Evolutionary conservation across 2,329 filamentous ascomycete genomes (phyloP).

Genomic region (Dothideomycetes sp.): DNA sequence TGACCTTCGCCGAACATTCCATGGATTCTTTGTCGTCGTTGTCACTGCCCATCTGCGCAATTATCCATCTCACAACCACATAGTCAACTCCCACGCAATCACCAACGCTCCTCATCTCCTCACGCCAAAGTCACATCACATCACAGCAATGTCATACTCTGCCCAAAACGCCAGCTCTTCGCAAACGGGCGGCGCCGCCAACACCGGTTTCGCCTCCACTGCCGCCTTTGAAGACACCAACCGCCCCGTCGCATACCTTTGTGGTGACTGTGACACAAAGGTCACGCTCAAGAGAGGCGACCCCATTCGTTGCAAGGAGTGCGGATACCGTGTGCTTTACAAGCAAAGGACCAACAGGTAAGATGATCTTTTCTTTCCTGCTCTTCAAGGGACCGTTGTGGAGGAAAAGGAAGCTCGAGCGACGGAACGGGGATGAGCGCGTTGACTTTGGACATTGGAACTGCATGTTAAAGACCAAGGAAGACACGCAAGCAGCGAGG

Average conservation of each 20-base stretch:
- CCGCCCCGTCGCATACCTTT: constrained; percentile 42
- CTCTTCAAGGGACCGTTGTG: constrained; percentile 1
- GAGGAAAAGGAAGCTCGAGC: neutral
- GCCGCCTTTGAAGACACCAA: constrained; percentile 41
- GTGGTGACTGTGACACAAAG: constrained; percentile 74
- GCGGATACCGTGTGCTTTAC: constrained; percentile 89
- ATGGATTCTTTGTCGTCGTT: neutral
- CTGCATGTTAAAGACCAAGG: neutral
- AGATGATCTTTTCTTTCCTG: constrained; percentile 23
- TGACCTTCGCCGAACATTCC: too few species aligned
- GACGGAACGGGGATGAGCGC: too few species aligned
- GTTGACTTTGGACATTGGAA: too few species aligned
- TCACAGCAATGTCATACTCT: constrained; percentile 43
- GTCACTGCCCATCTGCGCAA: neutral
- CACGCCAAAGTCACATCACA: neutral
- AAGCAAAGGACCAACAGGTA: constrained; percentile 97
- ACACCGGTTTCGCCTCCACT: constrained; percentile 27
- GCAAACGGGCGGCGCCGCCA: too few species aligned
- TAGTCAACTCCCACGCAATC: neutral
- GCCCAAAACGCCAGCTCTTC: constrained; percentile 47
- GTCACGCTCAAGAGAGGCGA: constrained; percentile 67
- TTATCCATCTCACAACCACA: too few species aligned
- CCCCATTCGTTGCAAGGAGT: constrained; percentile 79
- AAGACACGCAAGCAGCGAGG: neutral
- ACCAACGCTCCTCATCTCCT: neutral